Conservation (phyloP, 257 asterid genomes). For the Capsicum pubescens region DNA sequence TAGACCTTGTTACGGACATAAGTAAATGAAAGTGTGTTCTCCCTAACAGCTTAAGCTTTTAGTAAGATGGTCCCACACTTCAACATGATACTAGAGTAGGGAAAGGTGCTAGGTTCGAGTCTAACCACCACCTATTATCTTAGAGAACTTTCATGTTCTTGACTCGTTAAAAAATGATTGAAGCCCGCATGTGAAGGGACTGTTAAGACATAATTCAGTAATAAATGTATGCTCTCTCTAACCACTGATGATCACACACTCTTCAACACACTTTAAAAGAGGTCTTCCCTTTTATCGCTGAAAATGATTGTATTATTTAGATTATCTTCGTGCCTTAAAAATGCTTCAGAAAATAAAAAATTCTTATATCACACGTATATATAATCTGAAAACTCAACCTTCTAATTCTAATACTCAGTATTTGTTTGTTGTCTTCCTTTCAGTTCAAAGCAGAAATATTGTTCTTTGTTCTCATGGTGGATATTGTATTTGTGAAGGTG, state of each 20-base stretch:
- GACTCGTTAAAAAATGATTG: background rate
- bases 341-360: background rate
- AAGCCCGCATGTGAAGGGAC: background rate
- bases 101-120: background rate
- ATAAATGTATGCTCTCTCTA: background rate
- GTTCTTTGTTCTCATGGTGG: background rate
- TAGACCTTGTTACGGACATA: background rate
- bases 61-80: background rate
- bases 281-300: background rate
- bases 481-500: constrained; percentile 57
- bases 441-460: background rate
- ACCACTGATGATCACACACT: background rate
- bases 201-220: background rate
- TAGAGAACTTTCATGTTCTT: background rate
- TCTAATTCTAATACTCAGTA: constrained; percentile 1
- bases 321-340: background rate
- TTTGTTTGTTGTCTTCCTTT: constrained; percentile 13
- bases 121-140: background rate
- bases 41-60: background rate
- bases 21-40: background rate
- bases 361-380: background rate
- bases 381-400: constrained; percentile 22
- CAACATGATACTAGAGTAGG: background rate
- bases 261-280: background rate
- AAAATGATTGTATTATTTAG: constrained; percentile 6